Conservation (phyloP, 2,329 filamentous ascomycete species). For the Epichloe glyceriae region DNA sequence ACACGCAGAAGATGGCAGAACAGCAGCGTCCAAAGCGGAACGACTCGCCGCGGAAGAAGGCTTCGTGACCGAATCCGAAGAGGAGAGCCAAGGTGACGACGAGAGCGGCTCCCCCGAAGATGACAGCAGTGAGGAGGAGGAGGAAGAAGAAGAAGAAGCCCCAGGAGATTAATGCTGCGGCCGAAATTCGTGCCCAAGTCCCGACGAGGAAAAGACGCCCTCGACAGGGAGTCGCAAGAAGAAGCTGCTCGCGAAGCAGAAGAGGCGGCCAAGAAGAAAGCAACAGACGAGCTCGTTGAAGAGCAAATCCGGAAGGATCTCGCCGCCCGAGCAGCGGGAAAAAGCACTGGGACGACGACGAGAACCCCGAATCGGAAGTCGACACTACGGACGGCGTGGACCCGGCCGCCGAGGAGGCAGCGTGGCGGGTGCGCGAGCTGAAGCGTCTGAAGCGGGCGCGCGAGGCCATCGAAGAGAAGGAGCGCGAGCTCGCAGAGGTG, state of each 20-base stretch:
- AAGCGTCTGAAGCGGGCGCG: conserved; percentile 79
- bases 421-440: conserved; percentile 89
- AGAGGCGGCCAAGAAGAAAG: conserved; percentile 52
- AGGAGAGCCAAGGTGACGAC: conserved; percentile 26
- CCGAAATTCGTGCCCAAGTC: conserved; percentile 52
- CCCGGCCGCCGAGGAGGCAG: conserved; percentile 75
- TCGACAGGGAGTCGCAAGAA: conserved; percentile 19
- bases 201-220: conserved; percentile 28
- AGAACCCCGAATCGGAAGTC: conserved; percentile 57
- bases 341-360: conserved; percentile 79
- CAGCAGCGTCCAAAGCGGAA: conserved; percentile 37
- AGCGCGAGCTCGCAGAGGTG: conserved; percentile 77
- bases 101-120: conserved; percentile 18
- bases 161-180: conserved; percentile 43
- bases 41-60: conserved; percentile 44
- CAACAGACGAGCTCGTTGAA: conserved; percentile 69
- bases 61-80: conserved; percentile 43
- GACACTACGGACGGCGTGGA: conserved; percentile 84
- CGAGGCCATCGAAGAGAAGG: conserved; percentile 68
- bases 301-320: conserved; percentile 77
- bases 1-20: conserved; percentile 31
- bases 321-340: conserved; percentile 60
- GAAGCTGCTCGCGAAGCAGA: conserved; percentile 30
- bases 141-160: conserved; percentile 34
- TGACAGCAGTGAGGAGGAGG: conserved; percentile 31